Conservation (phyloP, 768 basidiomycete genomes). For the Mycena olivaceomarginata region DNA sequence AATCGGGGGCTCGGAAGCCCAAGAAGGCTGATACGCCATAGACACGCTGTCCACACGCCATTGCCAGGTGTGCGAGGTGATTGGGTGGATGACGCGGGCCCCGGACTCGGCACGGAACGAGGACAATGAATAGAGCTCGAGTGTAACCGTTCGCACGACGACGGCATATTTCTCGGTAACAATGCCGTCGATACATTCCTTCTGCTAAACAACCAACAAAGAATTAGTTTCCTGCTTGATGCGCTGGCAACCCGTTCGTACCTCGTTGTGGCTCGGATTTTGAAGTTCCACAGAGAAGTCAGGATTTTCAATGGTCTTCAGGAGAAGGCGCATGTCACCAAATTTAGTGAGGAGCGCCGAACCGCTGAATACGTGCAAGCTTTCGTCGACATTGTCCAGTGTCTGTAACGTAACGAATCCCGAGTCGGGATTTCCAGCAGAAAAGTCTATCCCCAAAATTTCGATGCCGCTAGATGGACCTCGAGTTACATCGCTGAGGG, state of each 20-base stretch:
- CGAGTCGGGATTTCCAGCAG: conserved; percentile 55
- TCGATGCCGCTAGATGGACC: conserved; percentile 58
- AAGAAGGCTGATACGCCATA: conserved; percentile 58
- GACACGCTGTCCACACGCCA: conserved; percentile 75
- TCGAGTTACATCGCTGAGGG: conserved; percentile 9
- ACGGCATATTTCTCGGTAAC: conserved; percentile 66
- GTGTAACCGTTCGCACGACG: conserved; percentile 61
- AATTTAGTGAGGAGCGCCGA: conserved; percentile 61
- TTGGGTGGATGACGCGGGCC: conserved; percentile 60
- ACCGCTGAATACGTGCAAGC: conserved; percentile 59
- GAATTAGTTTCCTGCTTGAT: neutral
- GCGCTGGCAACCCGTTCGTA: conserved; percentile 33
- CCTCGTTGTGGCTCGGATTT: conserved; percentile 57
- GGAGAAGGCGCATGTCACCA: conserved; percentile 53
- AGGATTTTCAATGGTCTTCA: conserved; percentile 60
- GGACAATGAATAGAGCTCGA: conserved; percentile 66
- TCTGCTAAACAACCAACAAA: conserved; percentile 51
- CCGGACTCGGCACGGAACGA: conserved; percentile 47
- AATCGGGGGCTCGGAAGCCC: conserved; percentile 56
- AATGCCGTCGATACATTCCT: conserved; percentile 63
- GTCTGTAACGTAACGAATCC: conserved; percentile 58
- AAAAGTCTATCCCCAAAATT: conserved; percentile 62
- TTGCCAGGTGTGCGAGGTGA: conserved; percentile 68
- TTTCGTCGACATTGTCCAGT: conserved; percentile 55
- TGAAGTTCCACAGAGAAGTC: conserved; percentile 56